phyloP scores from a whole-genome alignment of 768 basidiomycete species.

The Boletus bicolor region DNA sequence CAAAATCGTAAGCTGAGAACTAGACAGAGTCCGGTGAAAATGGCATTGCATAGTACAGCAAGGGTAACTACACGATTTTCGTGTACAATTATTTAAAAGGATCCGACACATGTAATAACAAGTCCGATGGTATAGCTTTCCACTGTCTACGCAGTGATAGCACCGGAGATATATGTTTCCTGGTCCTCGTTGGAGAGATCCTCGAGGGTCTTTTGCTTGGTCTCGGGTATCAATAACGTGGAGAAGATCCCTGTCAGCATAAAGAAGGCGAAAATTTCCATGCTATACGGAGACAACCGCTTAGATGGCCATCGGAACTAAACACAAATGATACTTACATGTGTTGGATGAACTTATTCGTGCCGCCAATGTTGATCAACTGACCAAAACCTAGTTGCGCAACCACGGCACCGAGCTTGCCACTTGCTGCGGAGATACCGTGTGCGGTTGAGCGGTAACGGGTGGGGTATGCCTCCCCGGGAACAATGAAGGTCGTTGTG shows the following conservation, averaged over 20 bases:
- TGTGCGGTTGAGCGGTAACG: constrained; percentile 84
- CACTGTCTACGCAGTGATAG: constrained; percentile 10
- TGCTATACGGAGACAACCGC: constrained; percentile 32
- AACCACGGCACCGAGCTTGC: constrained; percentile 81
- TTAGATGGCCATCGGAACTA: neutral
- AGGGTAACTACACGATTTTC: neutral
- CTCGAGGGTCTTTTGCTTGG: constrained; percentile 63
- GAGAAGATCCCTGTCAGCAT: constrained; percentile 85
- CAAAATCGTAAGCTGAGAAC: neutral
- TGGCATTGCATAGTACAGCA: constrained; percentile 6
- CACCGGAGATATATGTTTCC: constrained; percentile 48
- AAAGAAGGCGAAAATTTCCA: constrained; percentile 82
- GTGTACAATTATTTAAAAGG: neutral
- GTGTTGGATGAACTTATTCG: constrained; percentile 58
- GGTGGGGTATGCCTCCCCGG: constrained; percentile 84
- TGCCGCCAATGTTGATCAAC: constrained; percentile 66
- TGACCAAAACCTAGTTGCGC: constrained; percentile 75
- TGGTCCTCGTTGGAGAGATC: constrained; percentile 74
- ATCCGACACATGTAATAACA: neutral
- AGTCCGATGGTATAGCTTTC: neutral
- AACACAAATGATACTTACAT: constrained; percentile 46
- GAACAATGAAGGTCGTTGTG: constrained; percentile 75
- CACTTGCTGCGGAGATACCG: constrained; percentile 79
- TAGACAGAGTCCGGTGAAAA: neutral
- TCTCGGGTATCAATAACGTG: constrained; percentile 77